Base-by-base conservation (phyloP, 768 basidiomycete genomes). In the Lyophyllum semitale region DNA sequence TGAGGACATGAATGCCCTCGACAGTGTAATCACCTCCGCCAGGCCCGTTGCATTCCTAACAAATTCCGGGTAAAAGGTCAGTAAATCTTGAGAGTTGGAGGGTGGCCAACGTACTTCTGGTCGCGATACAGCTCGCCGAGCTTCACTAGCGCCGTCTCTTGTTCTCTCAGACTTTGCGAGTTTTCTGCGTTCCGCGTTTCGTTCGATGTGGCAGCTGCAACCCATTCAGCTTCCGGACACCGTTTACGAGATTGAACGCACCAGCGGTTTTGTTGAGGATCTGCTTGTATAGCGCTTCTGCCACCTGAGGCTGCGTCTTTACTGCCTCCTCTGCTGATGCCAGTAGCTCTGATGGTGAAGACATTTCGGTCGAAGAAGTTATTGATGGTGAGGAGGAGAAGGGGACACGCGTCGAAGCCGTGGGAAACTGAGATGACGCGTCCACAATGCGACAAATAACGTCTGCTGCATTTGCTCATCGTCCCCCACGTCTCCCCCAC, bases 81-180 rank as follows among this genome's bases (percentile, higher is more conserved):
- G 20, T 32, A 22, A 5, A 23, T 20, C 1, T 38, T 27, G 22
- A 27, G 12, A 18, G 3, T 8, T 5, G 8, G 18, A 18, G 27
- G 17, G 11, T 6, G 25, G 23, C 18, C 55, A 48, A 94, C 57
- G 32, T 22, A 60, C 93, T 84, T 85, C 68, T 92, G 83, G 69
- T 95, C 91, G 45, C 91, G 80, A 69, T 96, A 92, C 9, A 95
- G 79, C 67, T 89, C 85, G 1, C 92, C 95, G 2, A 98, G 85
- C 66, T 89, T 89, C 18, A 93, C 77, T 49, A 98, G 76, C 2
- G 95, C 93, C 0, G 77, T 74, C 68, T 97, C 95, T 70, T 98
- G 94, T 63, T 93, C 85, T 33, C 88, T 73, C 8, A 95, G 74
- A 17, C 71, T 76, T 60, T 85, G 81, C 13, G 88, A 82, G 55